These are phyloP conservation scores for Dillenia suffruticosa DNA, from an alignment of 164 flowering plant genomes.

Conservation along the genomic window DNA sequence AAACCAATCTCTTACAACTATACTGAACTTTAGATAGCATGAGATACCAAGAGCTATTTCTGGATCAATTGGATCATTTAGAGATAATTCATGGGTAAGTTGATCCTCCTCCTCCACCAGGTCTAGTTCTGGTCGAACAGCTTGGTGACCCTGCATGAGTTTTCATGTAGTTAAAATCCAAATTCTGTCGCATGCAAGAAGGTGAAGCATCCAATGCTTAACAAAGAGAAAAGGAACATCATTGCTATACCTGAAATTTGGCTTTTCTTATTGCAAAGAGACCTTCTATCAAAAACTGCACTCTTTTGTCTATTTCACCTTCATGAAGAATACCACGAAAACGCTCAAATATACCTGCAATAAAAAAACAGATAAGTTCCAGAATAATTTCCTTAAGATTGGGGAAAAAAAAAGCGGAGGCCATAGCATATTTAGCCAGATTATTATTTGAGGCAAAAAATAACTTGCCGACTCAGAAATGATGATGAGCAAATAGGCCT, in stretches of 20 bases:
- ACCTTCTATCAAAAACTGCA: slow-evolving; percentile 93
- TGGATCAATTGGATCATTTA: slow-evolving; percentile 67
- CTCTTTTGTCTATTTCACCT: slow-evolving; percentile 93
- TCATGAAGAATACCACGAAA: slow-evolving; percentile 97
- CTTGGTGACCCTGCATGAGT: slow-evolving; percentile 70
- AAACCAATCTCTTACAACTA: neutral
- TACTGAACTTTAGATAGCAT: neutral
- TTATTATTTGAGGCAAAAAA: no score
- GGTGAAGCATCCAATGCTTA: neutral
- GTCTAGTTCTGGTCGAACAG: slow-evolving; percentile 88
- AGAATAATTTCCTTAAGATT: no score
- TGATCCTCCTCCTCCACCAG: slow-evolving; percentile 95
- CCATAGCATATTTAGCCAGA: no score
- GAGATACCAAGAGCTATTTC: slow-evolving; percentile 71
- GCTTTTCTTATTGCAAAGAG: slow-evolving; percentile 93
- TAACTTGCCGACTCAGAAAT: no score
- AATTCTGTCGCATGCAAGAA: no score
- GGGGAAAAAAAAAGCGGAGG: no score
- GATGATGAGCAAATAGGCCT: no score
- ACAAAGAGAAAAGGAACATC: neutral
- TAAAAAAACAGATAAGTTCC: no score
- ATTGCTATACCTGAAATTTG: slow-evolving; percentile 69
- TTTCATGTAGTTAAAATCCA: neutral
- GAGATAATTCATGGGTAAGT: slow-evolving; percentile 81
- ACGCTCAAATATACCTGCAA: slow-evolving; percentile 85